These are phyloP conservation scores for Penicilliopsis zonata DNA, from an alignment of 495 filamentous ascomycete genomes.

Conservation along the genomic window DNA sequence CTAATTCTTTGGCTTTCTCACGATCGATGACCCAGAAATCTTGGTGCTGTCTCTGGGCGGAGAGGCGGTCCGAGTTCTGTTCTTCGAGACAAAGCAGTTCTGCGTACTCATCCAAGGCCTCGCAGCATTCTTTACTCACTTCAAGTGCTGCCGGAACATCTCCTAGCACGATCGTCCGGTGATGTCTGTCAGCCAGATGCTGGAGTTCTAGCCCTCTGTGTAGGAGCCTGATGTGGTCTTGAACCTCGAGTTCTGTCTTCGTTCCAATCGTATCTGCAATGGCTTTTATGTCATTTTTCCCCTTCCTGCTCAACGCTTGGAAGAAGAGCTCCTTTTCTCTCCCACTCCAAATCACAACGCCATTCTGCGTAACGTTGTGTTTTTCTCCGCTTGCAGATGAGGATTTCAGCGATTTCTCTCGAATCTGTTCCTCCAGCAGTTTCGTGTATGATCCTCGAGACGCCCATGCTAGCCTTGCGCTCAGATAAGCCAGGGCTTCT, in stretches of 20 bases:
- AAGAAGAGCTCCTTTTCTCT: slow-evolving; percentile 64
- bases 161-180: slow-evolving; percentile 13
- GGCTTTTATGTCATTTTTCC: slow-evolving; percentile 42
- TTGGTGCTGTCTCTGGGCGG: slow-evolving; percentile 42
- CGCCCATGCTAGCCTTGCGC: slow-evolving; percentile 2
- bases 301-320: slow-evolving; percentile 46
- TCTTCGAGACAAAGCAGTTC: slow-evolving; percentile 47
- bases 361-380: slow-evolving; percentile 42
- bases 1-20: slow-evolving; percentile 26
- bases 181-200: slow-evolving; percentile 13
- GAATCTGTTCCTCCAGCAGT: slow-evolving; percentile 46
- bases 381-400: slow-evolving; percentile 5
- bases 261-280: slow-evolving; percentile 54
- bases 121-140: slow-evolving; percentile 50
- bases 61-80: slow-evolving; percentile 38
- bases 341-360: slow-evolving; percentile 53
- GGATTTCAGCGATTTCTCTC: slow-evolving; percentile 15
- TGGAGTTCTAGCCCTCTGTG: slow-evolving; percentile 30
- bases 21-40: slow-evolving; percentile 43
- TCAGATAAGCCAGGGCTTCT: slow-evolving; percentile 5
- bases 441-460: slow-evolving; percentile 34
- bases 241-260: slow-evolving; percentile 66
- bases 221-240: slow-evolving; percentile 52
- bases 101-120: slow-evolving; percentile 55
- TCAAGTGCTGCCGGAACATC: slow-evolving; percentile 64